Conservation (phyloP, 164 flowering plant species). For the Buxus sempervirens region DNA sequence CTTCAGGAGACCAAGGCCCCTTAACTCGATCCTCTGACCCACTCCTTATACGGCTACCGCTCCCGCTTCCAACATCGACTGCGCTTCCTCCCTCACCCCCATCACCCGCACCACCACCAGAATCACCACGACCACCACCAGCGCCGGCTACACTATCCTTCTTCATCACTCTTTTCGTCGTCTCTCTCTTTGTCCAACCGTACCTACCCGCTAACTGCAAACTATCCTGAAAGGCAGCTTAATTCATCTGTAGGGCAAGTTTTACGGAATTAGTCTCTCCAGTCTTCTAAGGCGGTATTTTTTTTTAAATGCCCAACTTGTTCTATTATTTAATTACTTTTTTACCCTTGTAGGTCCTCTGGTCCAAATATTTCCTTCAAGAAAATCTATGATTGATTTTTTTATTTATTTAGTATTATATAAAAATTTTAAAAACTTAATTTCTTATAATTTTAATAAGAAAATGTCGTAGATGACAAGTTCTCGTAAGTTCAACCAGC, state of each 20-base stretch:
- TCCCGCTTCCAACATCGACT: constrained; percentile 19
- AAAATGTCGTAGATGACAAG: too few species aligned
- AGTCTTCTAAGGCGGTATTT: neutral
- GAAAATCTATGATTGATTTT: too few species aligned
- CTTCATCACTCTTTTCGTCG: neutral
- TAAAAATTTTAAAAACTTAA: too few species aligned
- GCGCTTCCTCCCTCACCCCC: constrained; percentile 2
- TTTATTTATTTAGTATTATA: too few species aligned
- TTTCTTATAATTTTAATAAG: too few species aligned
- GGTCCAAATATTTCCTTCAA: too few species aligned
- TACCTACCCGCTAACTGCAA: constrained; percentile 20
- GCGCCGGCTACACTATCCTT: constrained; percentile 1
- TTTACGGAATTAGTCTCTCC: neutral
- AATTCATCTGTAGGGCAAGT: neutral
- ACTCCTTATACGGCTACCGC: constrained; percentile 11
- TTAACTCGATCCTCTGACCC: constrained; percentile 39
- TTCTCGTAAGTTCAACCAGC: too few species aligned
- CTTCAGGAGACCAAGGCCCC: constrained; percentile 80
- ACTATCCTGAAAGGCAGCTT: neutral
- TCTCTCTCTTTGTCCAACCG: constrained; percentile 7
- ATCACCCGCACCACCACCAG: neutral
- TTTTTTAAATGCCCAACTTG: neutral
- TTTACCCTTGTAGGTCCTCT: too few species aligned
- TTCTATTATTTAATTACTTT: neutral
- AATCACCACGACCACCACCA: neutral